These are phyloP conservation scores for Pachysandra terminalis DNA, from an alignment of 164 flowering plant genomes.

Conservation along the genomic window DNA sequence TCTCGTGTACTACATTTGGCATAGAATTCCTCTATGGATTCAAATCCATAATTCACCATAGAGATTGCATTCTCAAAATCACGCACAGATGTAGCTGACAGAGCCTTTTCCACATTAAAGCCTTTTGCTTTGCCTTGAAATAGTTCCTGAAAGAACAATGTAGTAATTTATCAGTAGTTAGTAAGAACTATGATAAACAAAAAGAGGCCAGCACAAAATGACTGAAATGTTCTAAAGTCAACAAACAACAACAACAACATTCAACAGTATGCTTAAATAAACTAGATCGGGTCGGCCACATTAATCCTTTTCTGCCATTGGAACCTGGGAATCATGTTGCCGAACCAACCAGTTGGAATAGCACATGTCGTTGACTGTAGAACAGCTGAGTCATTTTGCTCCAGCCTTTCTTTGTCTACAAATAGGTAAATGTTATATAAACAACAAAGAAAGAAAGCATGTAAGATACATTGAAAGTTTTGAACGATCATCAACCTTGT, in stretches of 20 bases:
- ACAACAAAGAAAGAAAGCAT: not conserved
- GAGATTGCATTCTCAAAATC: conserved; percentile 87
- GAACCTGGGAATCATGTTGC: too few relatives aligned
- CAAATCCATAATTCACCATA: conserved; percentile 78
- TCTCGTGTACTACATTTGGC: conserved; percentile 61
- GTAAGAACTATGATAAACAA: not conserved
- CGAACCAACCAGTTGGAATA: too few relatives aligned
- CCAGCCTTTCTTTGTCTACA: not conserved
- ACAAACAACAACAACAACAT: too few relatives aligned
- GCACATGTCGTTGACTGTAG: too few relatives aligned
- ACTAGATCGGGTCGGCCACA: too few relatives aligned
- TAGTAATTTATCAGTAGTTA: conserved; percentile 1
- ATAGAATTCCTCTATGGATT: conserved; percentile 77
- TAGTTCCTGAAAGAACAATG: conserved; percentile 54
- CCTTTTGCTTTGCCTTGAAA: conserved; percentile 82
- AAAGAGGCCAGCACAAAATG: not conserved
- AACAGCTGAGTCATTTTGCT: too few relatives aligned
- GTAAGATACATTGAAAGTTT: not conserved
- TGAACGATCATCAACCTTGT: conserved; percentile 55
- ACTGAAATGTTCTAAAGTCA: not conserved
- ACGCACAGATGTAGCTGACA: conserved; percentile 63
- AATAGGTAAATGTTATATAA: not conserved
- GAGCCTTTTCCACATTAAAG: conserved; percentile 72
- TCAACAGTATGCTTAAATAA: too few relatives aligned
- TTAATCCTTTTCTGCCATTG: too few relatives aligned